These are phyloP conservation scores for Phycomyces blakesleeanus DNA, from an alignment of 192 early-diverging fungal species.

Conservation along the genomic window DNA sequence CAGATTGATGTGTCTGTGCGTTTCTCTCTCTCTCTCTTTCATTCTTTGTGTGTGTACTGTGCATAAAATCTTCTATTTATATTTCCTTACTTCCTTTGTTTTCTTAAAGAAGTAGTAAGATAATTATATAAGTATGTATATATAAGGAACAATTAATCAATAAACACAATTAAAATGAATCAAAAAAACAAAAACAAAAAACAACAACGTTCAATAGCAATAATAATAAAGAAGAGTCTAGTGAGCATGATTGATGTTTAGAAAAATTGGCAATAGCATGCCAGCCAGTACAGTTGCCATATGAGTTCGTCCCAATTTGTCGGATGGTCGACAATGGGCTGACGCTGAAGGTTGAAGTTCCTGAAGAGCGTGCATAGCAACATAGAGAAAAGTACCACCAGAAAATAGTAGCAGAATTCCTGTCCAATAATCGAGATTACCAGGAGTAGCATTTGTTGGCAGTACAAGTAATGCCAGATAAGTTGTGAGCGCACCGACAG, in stretches of 20 bases:
- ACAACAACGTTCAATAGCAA: too few species aligned
- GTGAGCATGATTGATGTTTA: conserved; percentile 32
- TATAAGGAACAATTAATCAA: too few species aligned
- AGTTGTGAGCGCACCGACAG: conserved; percentile 70
- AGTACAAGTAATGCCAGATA: conserved; percentile 36
- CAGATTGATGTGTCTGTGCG: too few species aligned
- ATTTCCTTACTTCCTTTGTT: too few species aligned
- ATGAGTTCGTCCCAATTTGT: conserved; percentile 12
- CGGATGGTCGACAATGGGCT: background rate
- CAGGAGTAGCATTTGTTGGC: conserved; percentile 29
- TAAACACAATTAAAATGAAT: too few species aligned
- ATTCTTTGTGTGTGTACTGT: too few species aligned
- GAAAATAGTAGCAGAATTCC: conserved; percentile 85
- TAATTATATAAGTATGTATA: too few species aligned
- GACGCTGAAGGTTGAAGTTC: conserved; percentile 28
- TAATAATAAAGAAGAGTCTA: background rate
- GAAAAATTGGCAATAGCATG: conserved; percentile 30
- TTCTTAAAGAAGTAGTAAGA: too few species aligned
- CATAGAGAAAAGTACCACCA: conserved; percentile 88
- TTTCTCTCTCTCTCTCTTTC: too few species aligned
- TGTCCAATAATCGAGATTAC: conserved; percentile 64
- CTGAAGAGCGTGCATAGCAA: conserved; percentile 72
- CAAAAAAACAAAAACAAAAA: too few species aligned
- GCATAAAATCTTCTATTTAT: too few species aligned
- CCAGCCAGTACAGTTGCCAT: conserved; percentile 18